Evolutionary conservation across 2,329 filamentous ascomycete genomes (phyloP).

Genomic region (Eurotiales sp.): DNA sequence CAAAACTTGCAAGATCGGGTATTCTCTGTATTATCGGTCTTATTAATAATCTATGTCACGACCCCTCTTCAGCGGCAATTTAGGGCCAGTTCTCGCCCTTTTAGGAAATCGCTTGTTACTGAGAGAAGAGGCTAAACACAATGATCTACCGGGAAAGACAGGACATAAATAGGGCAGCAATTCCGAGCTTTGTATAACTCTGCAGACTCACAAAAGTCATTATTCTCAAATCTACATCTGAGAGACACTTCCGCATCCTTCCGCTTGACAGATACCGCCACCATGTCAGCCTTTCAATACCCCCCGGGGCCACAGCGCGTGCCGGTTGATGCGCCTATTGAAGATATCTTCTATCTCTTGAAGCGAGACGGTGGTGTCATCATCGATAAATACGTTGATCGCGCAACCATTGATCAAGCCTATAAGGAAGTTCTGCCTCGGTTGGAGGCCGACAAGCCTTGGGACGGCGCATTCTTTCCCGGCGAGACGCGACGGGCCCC

Average conservation of each 20-base stretch:
- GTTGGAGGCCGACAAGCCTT: background rate
- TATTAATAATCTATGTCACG: background rate
- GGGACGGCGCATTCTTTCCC: background rate
- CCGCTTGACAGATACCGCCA: background rate
- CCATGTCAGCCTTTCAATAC: background rate
- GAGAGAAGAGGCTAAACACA: background rate
- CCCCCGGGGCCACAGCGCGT: background rate
- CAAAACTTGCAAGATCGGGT: too few relatives aligned
- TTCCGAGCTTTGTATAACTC: background rate
- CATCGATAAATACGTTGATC: background rate
- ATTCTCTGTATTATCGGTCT: background rate
- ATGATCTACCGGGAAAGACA: background rate
- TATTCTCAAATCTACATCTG: background rate
- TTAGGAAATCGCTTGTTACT: background rate
- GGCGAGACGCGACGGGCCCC: background rate
- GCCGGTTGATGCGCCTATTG: background rate
- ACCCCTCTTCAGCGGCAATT: background rate
- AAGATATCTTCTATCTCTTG: background rate
- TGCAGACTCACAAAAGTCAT: background rate
- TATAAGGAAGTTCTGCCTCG: background rate
- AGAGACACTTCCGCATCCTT: background rate
- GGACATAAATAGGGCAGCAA: background rate
- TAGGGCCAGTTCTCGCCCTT: background rate
- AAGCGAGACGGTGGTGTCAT: background rate
- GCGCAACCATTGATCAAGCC: background rate